These are phyloP conservation scores for Eucalyptus erythrocorys DNA, from an alignment of 345 rosid species.

Conservation along the genomic window DNA sequence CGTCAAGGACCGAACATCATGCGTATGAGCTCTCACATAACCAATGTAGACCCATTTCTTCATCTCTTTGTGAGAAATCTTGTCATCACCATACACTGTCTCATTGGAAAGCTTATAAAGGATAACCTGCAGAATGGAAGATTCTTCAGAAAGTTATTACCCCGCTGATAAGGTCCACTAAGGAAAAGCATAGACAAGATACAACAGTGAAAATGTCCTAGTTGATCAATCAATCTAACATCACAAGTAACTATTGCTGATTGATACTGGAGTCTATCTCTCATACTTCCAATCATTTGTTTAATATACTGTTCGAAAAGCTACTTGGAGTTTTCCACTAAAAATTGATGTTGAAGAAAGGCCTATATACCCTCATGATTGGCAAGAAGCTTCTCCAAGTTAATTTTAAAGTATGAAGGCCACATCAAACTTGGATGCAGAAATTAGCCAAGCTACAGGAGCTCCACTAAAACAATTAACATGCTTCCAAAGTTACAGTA, in stretches of 20 bases:
- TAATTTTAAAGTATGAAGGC: not conserved
- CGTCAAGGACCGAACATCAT: conserved; percentile 86
- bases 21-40: conserved; percentile 80
- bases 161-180: not conserved
- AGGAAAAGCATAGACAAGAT: not conserved
- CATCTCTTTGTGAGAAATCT: conserved; percentile 19
- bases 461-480: not conserved
- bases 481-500: not conserved
- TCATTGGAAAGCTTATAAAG: conserved; percentile 60
- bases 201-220: not conserved
- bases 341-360: not conserved
- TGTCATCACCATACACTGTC: conserved; percentile 14
- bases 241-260: not conserved
- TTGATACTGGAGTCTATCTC: not conserved
- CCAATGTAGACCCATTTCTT: conserved; percentile 85
- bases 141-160: not conserved
- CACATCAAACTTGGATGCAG: not conserved
- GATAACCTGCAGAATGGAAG: conserved; percentile 41
- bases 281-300: not conserved
- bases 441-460: not conserved
- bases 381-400: not conserved
- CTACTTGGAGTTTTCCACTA: not conserved
- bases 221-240: not conserved
- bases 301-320: not conserved
- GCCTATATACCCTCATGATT: not conserved